Evolutionary conservation across 148 eudicot species (phyloP), one percentile per base, ranked within the genome.

Genomic region (Rhododendron mucronatum): DNA sequence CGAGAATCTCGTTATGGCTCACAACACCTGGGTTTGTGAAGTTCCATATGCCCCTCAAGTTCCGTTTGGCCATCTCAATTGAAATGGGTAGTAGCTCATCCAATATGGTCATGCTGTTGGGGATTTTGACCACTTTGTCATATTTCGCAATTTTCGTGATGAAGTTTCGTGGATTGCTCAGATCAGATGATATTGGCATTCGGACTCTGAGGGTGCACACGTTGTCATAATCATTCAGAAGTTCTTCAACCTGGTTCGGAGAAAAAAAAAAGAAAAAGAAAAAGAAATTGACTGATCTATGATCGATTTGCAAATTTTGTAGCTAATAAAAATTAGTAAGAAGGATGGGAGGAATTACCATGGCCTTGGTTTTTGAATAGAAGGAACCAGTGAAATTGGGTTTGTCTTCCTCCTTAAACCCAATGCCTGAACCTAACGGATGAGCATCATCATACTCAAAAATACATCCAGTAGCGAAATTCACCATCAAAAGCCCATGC

Each of bases 361-460:
- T 84, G 81, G 89, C 89, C 79, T 81, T 84, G 87, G 84, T 81
- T 81, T 80, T 88, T 13, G 87, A 88, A n/a, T 80, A 88, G 77
- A 88, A 88, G 37, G 89, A 88, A 8, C 89, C 87, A 37, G 82
- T 80, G 84, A 80, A 88, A 80, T 88, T 88, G 9, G 89, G 82
- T 45, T 30, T 88, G 84, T 88, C 89, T 85, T 88, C 89, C 77
- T 88, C 89, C 82, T 88, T 85, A 47, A 80, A 88, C 33, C 89
- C 89, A 57, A 88, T 88, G 77, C 87, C 89, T 3, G 87, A 84
- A 21, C 87, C 89, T 26, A 84, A 16, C 5, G 89, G 89, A 81
- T 88, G 89, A 69, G 65, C 80, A 30, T 15, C 87, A 81, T 88
- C 85, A 21, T 69, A 88, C 59, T 88, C 89, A 74, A 88, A 88